These are phyloP conservation scores for Tripidium arundinaceum DNA, from an alignment of 202 grass and related monocot genomes.

Conservation along the genomic window DNA sequence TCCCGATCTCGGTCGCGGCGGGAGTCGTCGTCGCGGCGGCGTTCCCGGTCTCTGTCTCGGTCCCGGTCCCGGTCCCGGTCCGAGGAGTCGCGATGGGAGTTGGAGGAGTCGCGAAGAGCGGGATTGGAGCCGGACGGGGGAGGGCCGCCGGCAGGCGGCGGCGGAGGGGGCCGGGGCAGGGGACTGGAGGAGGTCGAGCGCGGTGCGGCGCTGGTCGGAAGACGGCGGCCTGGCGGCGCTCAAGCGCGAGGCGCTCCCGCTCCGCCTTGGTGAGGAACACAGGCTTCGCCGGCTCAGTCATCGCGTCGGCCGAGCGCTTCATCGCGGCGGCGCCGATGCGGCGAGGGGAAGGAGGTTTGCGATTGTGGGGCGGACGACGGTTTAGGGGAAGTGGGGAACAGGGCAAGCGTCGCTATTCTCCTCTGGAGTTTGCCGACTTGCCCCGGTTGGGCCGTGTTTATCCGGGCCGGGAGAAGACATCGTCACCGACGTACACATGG, in stretches of 20 bases:
- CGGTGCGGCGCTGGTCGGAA: too few relatives aligned
- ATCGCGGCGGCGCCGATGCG: constrained; percentile 40
- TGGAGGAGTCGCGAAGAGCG: constrained; percentile 31
- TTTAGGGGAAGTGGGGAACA: neutral
- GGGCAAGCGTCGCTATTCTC: neutral
- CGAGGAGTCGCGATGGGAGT: constrained; percentile 37
- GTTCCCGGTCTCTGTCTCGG: too few relatives aligned
- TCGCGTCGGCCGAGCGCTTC: too few relatives aligned
- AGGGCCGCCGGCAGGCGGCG: neutral
- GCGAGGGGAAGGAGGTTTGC: neutral
- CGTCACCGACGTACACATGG: too few relatives aligned
- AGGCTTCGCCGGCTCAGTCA: too few relatives aligned
- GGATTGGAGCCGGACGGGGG: constrained; percentile 20
- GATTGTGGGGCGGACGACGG: neutral
- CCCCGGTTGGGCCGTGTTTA: neutral
- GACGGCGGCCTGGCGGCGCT: too few relatives aligned
- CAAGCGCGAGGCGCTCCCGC: too few relatives aligned
- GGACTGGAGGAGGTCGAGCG: constrained; percentile 56
- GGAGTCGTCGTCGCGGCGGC: too few relatives aligned
- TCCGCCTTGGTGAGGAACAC: too few relatives aligned
- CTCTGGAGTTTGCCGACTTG: neutral
- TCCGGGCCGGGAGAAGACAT: neutral
- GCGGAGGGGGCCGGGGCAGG: constrained; percentile 27
- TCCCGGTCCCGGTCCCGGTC: too few relatives aligned
- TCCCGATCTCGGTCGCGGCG: too few relatives aligned